Base-by-base conservation (phyloP, 108 stramenopile species). In the Craspedostauros australis region DNA sequence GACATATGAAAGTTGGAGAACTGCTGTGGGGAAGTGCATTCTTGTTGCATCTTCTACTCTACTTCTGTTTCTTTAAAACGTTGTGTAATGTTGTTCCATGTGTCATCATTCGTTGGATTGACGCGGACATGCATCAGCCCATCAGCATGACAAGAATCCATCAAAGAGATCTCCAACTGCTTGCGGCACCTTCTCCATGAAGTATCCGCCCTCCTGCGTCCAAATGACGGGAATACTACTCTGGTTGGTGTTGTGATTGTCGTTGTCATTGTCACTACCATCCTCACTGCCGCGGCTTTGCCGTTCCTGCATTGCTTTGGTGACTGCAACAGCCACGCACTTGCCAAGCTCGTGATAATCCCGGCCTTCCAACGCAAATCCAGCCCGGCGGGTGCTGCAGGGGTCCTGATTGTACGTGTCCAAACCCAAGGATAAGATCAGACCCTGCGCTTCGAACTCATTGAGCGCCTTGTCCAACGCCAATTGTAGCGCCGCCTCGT, bases 171-270 rank as follows among this genome's bases (percentile, higher is more conserved):
- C 73, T 2, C 82, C 62, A 19, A 82, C 88, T 11, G 88, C 88
- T 22, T 62, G 34, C 1, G 79, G 77, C 30, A 89, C 67, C 18
- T 64, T 60, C 26, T 83, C 82, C 88, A 89, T 86, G 19, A 64
- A 57, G 46, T 90, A 90, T 2, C 88, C 88, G 50, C 88, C 88
- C 42, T 90, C 88, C 46, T 90, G 88, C 9, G 86, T 46, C 34
- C 86, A 75, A 0, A 86, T 45, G 19, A 55, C 54, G 0, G 82
- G 80, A 21, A 79, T 50, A 20, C 38, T 57, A 21, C 47, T 45
- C 2, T 19, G 15, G 12, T 44, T 48, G 12, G 49, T 29, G 4
- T 5, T 27, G 3, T 37, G 40, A 8, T 44, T 29, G 12, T 20
- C 12, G 18, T 49, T 19, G n/a, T n/a, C n/a, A n/a, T n/a, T n/a